Conservation (phyloP, 2,329 filamentous ascomycete genomes). For the Paracoccidioides brasiliensis region DNA sequence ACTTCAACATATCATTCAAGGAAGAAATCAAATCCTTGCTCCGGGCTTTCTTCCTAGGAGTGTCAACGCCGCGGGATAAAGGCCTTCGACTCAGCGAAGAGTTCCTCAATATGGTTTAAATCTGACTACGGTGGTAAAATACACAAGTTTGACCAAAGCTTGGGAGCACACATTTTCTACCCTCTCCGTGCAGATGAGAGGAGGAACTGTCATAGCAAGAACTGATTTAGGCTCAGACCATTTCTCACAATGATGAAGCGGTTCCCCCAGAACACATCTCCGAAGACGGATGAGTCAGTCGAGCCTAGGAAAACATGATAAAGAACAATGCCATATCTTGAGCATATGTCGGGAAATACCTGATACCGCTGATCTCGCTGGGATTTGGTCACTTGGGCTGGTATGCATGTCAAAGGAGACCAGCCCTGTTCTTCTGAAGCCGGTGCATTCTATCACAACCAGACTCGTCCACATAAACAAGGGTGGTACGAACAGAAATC, state of each 20-base stretch:
- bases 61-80: constrained; percentile 21
- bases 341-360: constrained; percentile 22
- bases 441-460: constrained; percentile 23
- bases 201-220: constrained; percentile 17
- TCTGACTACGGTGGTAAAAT: constrained; percentile 24
- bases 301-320: constrained; percentile 19
- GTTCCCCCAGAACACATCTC: constrained; percentile 22
- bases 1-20: constrained; percentile 16
- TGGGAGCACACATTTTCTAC: constrained; percentile 9
- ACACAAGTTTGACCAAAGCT: constrained; percentile 9
- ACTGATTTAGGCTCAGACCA: constrained; percentile 22
- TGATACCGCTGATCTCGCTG: constrained; percentile 15
- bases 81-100: constrained; percentile 25
- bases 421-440: constrained; percentile 22
- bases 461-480: constrained; percentile 28
- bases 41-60: constrained; percentile 11
- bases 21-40: constrained; percentile 12
- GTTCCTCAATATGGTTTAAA: constrained; percentile 27
- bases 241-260: constrained; percentile 18
- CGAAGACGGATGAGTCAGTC: constrained; percentile 20
- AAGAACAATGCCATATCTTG: constrained; percentile 18
- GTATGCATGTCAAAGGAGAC: constrained; percentile 21
- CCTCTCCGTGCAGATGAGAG: constrained; percentile 6
- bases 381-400: constrained; percentile 14
- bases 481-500: constrained; percentile 21